phyloP scores from a whole-genome alignment of 306 rosid genomes.

The Quercus ilex region DNA sequence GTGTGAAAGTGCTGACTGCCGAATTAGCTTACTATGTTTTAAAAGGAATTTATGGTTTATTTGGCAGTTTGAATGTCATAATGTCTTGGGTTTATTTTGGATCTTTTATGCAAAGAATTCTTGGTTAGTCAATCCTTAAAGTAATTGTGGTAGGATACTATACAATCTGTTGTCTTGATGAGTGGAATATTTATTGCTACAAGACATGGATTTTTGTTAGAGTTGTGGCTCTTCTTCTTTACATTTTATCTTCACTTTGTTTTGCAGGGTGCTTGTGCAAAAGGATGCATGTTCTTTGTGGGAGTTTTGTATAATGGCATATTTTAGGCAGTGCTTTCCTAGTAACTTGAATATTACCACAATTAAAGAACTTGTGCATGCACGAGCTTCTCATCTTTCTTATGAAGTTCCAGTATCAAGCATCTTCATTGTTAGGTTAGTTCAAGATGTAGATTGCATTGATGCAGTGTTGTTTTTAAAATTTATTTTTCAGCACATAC shows the following conservation, averaged over 20 bases:
- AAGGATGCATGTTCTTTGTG: slow-evolving; percentile 69
- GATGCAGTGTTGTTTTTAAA: neutral
- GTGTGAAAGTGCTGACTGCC: neutral
- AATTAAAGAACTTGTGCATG: slow-evolving; percentile 75
- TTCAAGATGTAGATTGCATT: slow-evolving; percentile 13
- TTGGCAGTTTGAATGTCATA: neutral
- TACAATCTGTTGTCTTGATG: neutral
- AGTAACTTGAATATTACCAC: slow-evolving; percentile 57
- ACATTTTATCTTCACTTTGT: slow-evolving; percentile 14
- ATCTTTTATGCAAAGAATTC: neutral
- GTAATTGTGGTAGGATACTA: neutral
- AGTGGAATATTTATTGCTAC: neutral
- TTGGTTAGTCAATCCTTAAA: neutral
- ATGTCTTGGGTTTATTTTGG: neutral
- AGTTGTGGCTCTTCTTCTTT: neutral
- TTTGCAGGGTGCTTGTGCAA: slow-evolving; percentile 52
- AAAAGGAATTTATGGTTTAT: neutral
- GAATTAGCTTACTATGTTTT: neutral
- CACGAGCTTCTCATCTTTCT: slow-evolving; percentile 74
- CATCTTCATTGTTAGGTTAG: slow-evolving; percentile 78
- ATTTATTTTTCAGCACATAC: neutral
- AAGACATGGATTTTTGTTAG: neutral
- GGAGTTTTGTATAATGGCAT: slow-evolving; percentile 71
- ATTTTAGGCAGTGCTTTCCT: slow-evolving; percentile 81
- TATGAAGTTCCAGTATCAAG: slow-evolving; percentile 84